A percentile compares a stretch with the other conserved stretches of the same genome.
Conservation (phyloP, 2,329 filamentous ascomycete species). For the Emmonsiellopsis sp. region DNA sequence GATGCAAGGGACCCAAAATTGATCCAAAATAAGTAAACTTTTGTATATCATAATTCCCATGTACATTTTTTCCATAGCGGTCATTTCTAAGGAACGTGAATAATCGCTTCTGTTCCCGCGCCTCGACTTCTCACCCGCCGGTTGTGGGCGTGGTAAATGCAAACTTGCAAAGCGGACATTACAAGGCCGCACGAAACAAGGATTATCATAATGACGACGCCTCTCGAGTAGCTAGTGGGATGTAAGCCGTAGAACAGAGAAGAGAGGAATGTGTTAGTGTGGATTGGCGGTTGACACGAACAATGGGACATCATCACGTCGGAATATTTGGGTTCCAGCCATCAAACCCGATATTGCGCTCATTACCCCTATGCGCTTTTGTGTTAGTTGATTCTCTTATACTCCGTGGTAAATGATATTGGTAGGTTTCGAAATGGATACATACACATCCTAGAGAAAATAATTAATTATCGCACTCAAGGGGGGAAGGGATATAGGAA, state of each 20-base stretch:
- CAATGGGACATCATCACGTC: conserved; percentile 33
- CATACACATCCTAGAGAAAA: conserved; percentile 4
- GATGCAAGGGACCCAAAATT: no score
- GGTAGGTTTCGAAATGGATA: background rate
- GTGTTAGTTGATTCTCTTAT: background rate
- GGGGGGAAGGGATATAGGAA: background rate
- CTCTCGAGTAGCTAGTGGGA: conserved; percentile 31
- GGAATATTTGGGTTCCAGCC: conserved; percentile 44
- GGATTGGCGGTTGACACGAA: conserved; percentile 15
- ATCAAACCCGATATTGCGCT: conserved; percentile 42
- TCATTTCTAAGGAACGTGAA: background rate
- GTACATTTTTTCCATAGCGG: background rate
- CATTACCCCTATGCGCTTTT: conserved; percentile 38
- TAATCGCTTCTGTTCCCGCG: background rate
- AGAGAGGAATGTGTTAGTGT: background rate
- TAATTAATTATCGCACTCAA: background rate
- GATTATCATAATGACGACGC: conserved; percentile 37
- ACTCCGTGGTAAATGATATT: background rate
- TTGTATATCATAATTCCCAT: background rate
- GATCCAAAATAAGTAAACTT: background rate
- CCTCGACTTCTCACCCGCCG: conserved; percentile 13
- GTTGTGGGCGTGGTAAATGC: conserved; percentile 32
- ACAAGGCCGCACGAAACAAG: conserved; percentile 35
- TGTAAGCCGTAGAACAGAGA: background rate
- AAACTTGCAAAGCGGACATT: conserved; percentile 32